Conservation (phyloP, 345 rosid genomes). For the Arabidopsis thaliana region TAIR10.1 NC_003070.9:28726501-28727000, state of each 20-base stretch:
- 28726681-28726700: not conserved
- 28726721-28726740: not conserved
- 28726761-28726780: conserved; percentile 10
- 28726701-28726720: not conserved
- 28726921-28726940: conserved; percentile 68
- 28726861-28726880: conserved; percentile 84
- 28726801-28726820: not conserved
- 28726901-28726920: conserved; percentile 93
- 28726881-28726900: conserved; percentile 83
- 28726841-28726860: conserved; percentile 93
- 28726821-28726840: conserved; percentile 46
- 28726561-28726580: conserved; percentile 16
- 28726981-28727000: not conserved
- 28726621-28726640: conserved; percentile 16
- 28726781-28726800: conserved; percentile 4
- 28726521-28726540: not conserved
- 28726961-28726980: conserved; percentile 40
- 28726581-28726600: not conserved
- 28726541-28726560: not conserved
- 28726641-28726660: not conserved
- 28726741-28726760: conserved; percentile 26
- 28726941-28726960: conserved; percentile 24
- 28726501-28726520: conserved; percentile 28
- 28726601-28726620: conserved; percentile 32
- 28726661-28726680: not conserved